Evolutionary conservation across 306 rosid genomes (phyloP).

Genomic region (Rubus parviflorus): DNA sequence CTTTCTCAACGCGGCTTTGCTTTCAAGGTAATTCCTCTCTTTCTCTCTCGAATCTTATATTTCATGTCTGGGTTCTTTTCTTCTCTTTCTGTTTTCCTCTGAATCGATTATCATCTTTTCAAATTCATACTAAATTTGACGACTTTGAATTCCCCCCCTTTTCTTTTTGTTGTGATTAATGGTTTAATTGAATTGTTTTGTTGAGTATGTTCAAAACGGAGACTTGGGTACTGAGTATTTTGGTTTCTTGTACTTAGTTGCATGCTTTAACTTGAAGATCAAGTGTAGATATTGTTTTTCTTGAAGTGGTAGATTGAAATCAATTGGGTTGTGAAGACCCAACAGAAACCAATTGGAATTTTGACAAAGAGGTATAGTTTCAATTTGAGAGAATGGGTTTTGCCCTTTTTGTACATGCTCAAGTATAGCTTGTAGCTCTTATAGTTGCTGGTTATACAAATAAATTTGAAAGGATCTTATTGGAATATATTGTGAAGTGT

Average conservation of each 20-base stretch:
- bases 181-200: neutral
- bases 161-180: neutral
- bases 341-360: neutral
- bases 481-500: no score
- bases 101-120: neutral
- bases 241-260: neutral
- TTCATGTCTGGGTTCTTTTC: neutral
- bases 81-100: neutral
- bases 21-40: neutral
- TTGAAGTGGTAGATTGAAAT: neutral
- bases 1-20: slow-evolving; percentile 1
- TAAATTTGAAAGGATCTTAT: no score
- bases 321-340: neutral
- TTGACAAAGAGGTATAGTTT: neutral
- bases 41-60: neutral
- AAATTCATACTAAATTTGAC: neutral
- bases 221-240: neutral
- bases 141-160: neutral
- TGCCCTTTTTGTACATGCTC: neutral
- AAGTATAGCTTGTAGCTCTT: neutral
- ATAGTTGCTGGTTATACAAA: no score
- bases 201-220: neutral
- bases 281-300: neutral
- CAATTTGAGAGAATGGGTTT: neutral
- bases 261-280: neutral